Evolutionary conservation across 495 filamentous ascomycete species (phyloP), one percentile per base, ranked within the genome.

Genomic region (Penicillium pancosmium): DNA sequence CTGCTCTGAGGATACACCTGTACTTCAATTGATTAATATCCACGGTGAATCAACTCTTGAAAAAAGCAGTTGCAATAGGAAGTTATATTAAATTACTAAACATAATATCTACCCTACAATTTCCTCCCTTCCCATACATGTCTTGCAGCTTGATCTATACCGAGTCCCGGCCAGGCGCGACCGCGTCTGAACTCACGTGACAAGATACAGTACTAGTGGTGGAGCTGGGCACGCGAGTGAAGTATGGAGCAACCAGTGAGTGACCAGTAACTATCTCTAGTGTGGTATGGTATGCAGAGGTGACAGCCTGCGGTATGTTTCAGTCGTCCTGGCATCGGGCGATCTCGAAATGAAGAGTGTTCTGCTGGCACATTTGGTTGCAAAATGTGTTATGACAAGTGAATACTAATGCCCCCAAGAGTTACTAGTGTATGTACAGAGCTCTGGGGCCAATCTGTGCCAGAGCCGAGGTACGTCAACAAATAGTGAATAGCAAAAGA

Each of bases 181-280:
- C 51, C 65, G 68, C 68, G 68, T 70, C 65, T 65, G 46, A 64
- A 63, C 51, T 60, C 68, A 70, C 68, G 65, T 70, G 65, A 31
- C 35, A 0, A 0, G 18, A 43, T 31, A 31, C 27, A 6, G 8
- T 31, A 41, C 19, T 21, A 21, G 19, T 21, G 19, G 62, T 64
- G 62, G 62, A 52, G 34, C 62, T 57, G 12, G 59, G 40, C 59
- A 63, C 67, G 64, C 64, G 67, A 67, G 65, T 57, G 34, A 46
- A 56, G 50, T 56, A 66, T 62, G 63, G 9, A 46, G 43, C 43
- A 40, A 40, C 36, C 36, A 40, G 36, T 44, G 36, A 38, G 12
- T 38, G 36, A 38, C 11, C 36, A 12, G 11, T n/a, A 38, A 38
- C 36, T 38, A 12, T 38, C 36, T 38, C 36, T 38, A 31, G 27